Evolutionary conservation across 1,284 basidiomycete species (phyloP).

Genomic region (Puccinia horiana): DNA sequence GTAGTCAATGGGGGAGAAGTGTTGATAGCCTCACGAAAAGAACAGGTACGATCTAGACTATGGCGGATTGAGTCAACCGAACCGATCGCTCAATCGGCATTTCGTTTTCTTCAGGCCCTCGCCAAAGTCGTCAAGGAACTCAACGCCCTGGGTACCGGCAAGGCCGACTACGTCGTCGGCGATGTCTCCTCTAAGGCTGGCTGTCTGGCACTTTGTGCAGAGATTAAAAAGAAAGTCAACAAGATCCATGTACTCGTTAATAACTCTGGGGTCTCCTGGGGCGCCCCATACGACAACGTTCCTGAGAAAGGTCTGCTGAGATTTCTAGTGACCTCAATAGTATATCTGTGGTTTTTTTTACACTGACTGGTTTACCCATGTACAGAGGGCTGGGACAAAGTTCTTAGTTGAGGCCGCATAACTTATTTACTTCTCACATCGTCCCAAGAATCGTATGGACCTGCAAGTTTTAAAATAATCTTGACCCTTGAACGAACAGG

Average conservation of each 20-base stretch:
- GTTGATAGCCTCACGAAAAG: constrained; percentile 49
- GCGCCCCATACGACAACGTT: constrained; percentile 47
- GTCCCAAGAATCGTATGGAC: not conserved
- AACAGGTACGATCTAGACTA: too few species aligned
- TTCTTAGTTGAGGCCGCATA: constrained; percentile 25
- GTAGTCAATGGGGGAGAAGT: constrained; percentile 49
- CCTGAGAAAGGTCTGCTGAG: constrained; percentile 44
- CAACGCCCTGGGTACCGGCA: constrained; percentile 33
- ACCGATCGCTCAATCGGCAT: not conserved
- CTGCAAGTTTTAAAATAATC: not conserved
- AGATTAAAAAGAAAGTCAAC: constrained; percentile 44
- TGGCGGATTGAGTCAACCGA: too few species aligned
- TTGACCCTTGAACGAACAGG: constrained; percentile 1
- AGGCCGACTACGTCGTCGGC: constrained; percentile 45
- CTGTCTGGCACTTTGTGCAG: constrained; percentile 42
- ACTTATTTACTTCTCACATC: constrained; percentile 1
- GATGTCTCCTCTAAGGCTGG: constrained; percentile 47
- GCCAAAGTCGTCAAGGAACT: constrained; percentile 43
- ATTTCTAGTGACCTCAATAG: too few species aligned
- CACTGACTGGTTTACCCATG: not conserved
- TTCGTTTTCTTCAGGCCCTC: constrained; percentile 10
- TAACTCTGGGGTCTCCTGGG: constrained; percentile 50
- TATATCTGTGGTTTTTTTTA: not conserved
- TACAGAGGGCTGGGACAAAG: constrained; percentile 46
- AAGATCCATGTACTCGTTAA: constrained; percentile 50